Evolutionary conservation across 2,329 filamentous ascomycete genomes (phyloP).

Genomic region (Myriosclerotinia scirpicola): DNA sequence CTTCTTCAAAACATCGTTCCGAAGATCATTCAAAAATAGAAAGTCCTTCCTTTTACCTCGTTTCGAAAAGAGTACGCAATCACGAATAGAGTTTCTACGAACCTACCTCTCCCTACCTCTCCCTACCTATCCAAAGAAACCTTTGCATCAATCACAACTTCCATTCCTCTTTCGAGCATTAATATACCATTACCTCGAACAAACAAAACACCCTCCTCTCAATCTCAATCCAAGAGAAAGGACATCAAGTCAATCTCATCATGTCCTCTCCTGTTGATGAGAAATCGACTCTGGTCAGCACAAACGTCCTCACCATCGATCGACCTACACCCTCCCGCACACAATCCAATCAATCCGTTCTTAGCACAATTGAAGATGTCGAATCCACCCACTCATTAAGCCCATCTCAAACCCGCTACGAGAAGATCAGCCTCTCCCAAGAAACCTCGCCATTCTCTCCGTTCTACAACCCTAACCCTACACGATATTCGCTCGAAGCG

Average conservation of each 20-base stretch:
- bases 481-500: slow-evolving; percentile 29
- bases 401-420: slow-evolving; percentile 19
- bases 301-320: slow-evolving; percentile 29
- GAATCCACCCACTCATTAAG: slow-evolving; percentile 27
- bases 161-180: background rate
- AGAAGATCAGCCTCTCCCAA: slow-evolving; percentile 25
- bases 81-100: background rate
- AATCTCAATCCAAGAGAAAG: background rate
- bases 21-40: slow-evolving; percentile 3
- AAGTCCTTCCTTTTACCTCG: slow-evolving; percentile 9
- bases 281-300: slow-evolving; percentile 21
- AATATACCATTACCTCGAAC: background rate
- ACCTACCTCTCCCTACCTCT: background rate
- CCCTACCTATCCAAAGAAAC: background rate
- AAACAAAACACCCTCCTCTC: background rate
- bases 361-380: slow-evolving; percentile 63
- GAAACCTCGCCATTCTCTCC: slow-evolving; percentile 30
- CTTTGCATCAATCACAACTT: background rate
- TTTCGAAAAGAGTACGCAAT: slow-evolving; percentile 11
- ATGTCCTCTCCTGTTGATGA: slow-evolving; percentile 26
- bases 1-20: slow-evolving; percentile 5
- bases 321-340: slow-evolving; percentile 25
- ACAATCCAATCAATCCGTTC: slow-evolving; percentile 29
- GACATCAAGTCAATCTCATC: background rate
- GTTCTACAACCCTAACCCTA: slow-evolving; percentile 29